Percentiles rank a stretch among this genome's conserved stretches.
Evolutionary conservation across 805 yeast species (phyloP).

Genomic region (Cyberlindnera mycetangii): DNA sequence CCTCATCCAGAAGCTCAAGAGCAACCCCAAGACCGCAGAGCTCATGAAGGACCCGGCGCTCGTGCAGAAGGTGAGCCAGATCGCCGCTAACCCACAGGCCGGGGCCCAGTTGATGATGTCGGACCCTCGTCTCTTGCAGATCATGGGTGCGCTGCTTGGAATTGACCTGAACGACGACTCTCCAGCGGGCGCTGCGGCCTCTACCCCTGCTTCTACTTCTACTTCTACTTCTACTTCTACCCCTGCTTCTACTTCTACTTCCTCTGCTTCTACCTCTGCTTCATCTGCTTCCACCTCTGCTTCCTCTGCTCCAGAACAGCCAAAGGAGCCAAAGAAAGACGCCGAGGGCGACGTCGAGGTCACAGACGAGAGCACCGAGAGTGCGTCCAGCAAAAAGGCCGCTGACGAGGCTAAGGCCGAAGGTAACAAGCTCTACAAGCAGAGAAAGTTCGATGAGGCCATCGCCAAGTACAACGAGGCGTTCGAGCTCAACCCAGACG

Average conservation of each 20-base stretch:
- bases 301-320: conserved; percentile 9
- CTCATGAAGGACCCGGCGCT: conserved; percentile 84
- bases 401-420: conserved; percentile 75
- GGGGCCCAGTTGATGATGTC: conserved; percentile 65
- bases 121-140: conserved; percentile 86
- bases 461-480: conserved; percentile 84
- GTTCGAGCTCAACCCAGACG: conserved; percentile 75
- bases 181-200: conserved; percentile 17
- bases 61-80: conserved; percentile 60
- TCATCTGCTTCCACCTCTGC: not conserved
- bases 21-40: conserved; percentile 84
- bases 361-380: conserved; percentile 24
- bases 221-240: conserved; percentile 15
- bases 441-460: conserved; percentile 89
- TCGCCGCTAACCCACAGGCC: conserved; percentile 72
- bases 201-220: conserved; percentile 17
- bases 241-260: not conserved
- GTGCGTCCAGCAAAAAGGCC: conserved; percentile 32
- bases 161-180: conserved; percentile 53
- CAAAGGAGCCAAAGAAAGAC: conserved; percentile 32
- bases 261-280: conserved; percentile 15
- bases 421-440: conserved; percentile 85
- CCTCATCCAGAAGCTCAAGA: conserved; percentile 67
- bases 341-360: conserved; percentile 33
- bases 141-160: conserved; percentile 84